Evolutionary conservation across 140 eudicot genomes (phyloP).

Genomic region (Stevia rebaudiana): DNA sequence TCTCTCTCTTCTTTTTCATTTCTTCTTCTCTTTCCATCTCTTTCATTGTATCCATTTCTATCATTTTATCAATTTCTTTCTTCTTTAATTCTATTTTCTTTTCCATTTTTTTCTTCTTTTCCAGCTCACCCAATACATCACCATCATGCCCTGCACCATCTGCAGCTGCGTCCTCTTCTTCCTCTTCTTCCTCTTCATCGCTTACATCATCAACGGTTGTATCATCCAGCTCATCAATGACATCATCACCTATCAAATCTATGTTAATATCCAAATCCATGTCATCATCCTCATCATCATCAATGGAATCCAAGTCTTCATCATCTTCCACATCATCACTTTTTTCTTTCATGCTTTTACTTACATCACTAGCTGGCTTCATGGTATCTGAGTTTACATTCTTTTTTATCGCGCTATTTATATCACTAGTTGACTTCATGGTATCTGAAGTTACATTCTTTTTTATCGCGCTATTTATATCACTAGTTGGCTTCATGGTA

Average conservation of each 20-base stretch:
- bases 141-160: background rate
- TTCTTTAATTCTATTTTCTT: background rate
- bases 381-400: background rate
- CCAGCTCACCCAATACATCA: background rate
- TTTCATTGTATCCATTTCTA: conserved; percentile 10
- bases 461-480: background rate
- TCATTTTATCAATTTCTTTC: background rate
- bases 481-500: conserved; percentile 7
- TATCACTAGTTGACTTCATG: background rate
- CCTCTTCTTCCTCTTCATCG: background rate
- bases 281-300: background rate
- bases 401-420: background rate
- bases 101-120: background rate
- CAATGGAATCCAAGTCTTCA: background rate
- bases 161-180: background rate
- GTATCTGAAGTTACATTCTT: conserved; percentile 4
- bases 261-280: background rate
- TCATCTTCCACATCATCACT: background rate
- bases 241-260: background rate
- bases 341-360: background rate
- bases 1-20: conserved; percentile 18
- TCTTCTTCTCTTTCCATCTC: conserved; percentile 21
- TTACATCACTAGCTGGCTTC: conserved; percentile 6
- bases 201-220: background rate
- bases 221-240: background rate